Base-by-base conservation (phyloP, 495 filamentous ascomycete genomes). In the Thermothielavioides terrestris region DNA sequence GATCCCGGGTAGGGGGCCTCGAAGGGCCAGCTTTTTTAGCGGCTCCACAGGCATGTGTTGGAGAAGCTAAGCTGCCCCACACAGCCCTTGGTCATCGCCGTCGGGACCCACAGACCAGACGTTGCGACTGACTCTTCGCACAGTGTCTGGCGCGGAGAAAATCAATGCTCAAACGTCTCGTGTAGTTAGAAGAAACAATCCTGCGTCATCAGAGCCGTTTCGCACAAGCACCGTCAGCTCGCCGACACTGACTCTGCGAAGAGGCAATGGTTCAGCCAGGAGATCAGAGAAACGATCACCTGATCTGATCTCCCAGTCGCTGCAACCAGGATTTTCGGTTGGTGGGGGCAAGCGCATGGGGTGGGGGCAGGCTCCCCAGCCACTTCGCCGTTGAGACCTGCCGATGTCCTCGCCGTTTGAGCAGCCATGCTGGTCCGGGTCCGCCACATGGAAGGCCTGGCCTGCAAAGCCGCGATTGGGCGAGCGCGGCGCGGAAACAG, bases 221-320 rank as follows among this genome's bases (percentile, higher is more conserved):
- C 53, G 55, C 55, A 63, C 60, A 38, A 57, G 50, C 56, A 53
- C 57, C 49, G 55, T 65, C 60, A 57, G 39, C 42, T 48, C 54
- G 53, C 41, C 52, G 17, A 42, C 52, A 55, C 54, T 56, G 57
- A 57, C 57, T 61, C 59, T 43, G 47, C 17, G 22, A 27, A 42
- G 43, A 49, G 39, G 35, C 28, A 15, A 11, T 43, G 28, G 53
- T 31, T 43, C 42, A 43, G 34, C 8, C 42, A 28, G 31, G 22
- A 34, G 46, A 26, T 20, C n/a, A n/a, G 30, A 41, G 15, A 35
- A 55, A 40, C 45, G 59, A 62, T 62, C 56, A 55, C 55, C 61
- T 39, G 46, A 56, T 56, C 55, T 46, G 43, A 17, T 25, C 42
- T 45, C 23, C 48, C 30, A 17, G 27, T 45, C 30, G 6, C 25